A percentile compares a stretch with the other conserved stretches of the same genome.
Evolutionary conservation across 768 basidiomycete genomes (phyloP).

Genomic region (Tricholoma bakamatsutake): DNA sequence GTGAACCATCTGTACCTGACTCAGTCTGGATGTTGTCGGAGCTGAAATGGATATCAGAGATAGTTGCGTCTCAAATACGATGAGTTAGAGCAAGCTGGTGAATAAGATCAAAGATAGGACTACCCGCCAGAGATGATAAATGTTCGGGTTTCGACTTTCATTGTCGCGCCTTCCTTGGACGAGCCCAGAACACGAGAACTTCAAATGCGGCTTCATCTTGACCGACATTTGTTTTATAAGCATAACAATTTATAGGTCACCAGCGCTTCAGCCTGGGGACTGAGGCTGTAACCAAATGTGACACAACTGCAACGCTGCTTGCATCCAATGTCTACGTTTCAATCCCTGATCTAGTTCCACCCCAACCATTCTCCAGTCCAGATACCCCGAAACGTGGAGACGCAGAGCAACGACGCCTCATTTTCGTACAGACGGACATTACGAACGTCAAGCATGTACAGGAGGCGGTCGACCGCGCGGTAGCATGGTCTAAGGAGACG

Average conservation of each 20-base stretch:
- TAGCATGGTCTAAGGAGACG: constrained; percentile 36
- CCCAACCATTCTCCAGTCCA: constrained; percentile 21
- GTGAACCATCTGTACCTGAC: too few relatives aligned
- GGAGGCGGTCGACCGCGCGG: constrained; percentile 30
- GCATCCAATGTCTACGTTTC: constrained; percentile 39
- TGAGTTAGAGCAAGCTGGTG: too few relatives aligned
- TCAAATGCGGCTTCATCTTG: too few relatives aligned
- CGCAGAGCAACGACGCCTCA: constrained; percentile 17
- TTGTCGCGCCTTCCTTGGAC: too few relatives aligned
- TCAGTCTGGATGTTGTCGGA: too few relatives aligned
- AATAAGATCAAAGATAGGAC: constrained; percentile 8
- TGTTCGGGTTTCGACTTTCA: constrained; percentile 48
- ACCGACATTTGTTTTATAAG: too few relatives aligned
- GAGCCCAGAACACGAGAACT: too few relatives aligned
- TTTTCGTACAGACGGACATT: constrained; percentile 38
- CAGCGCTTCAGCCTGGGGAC: constrained; percentile 39
- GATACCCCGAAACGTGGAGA: not conserved
- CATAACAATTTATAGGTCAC: too few relatives aligned
- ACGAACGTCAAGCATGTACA: constrained; percentile 30
- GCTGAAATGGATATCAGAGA: too few relatives aligned
- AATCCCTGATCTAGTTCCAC: constrained; percentile 44
- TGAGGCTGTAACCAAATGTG: too few relatives aligned
- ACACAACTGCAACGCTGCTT: too few relatives aligned
- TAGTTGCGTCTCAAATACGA: too few relatives aligned
- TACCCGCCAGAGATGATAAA: constrained; percentile 57